Conservation (phyloP, 2,329 filamentous ascomycete species). For the Fusarium dlaminii region DNA sequence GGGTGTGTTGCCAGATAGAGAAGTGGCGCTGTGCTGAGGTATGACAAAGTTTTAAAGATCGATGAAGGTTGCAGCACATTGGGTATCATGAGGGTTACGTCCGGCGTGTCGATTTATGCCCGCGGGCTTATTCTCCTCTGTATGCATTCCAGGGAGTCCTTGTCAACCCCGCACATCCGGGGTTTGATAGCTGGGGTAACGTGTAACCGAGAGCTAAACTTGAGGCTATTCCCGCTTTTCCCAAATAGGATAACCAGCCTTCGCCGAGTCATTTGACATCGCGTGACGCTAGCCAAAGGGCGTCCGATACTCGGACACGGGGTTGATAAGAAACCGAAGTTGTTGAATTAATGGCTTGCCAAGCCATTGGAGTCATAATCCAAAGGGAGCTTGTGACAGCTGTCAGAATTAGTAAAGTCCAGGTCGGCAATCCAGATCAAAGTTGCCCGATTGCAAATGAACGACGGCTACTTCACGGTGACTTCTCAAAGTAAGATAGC, state of each 20-base stretch:
- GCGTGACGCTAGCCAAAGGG: neutral
- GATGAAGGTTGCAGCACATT: no score
- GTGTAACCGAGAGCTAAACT: neutral
- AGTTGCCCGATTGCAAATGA: neutral
- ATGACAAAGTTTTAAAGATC: neutral
- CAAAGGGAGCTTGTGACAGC: neutral
- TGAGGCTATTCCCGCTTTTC: neutral
- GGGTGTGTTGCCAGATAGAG: neutral
- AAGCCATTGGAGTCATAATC: neutral
- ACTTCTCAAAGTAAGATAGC: fast-evolving
- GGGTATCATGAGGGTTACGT: neutral
- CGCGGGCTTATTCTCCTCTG: neutral
- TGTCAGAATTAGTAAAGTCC: neutral
- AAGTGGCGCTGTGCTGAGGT: neutral
- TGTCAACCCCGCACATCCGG: neutral
- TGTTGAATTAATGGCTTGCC: neutral
- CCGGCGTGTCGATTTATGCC: neutral
- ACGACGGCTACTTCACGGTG: neutral
- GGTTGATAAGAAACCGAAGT: neutral
- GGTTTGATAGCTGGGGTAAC: neutral
- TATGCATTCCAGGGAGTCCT: neutral
- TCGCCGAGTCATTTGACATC: neutral
- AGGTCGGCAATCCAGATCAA: neutral
- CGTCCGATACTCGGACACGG: neutral
- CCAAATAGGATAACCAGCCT: slow-evolving; percentile 15